These are phyloP conservation scores for Solanum medicagineum DNA, from an alignment of 257 asterid species.

Conservation along the genomic window DNA sequence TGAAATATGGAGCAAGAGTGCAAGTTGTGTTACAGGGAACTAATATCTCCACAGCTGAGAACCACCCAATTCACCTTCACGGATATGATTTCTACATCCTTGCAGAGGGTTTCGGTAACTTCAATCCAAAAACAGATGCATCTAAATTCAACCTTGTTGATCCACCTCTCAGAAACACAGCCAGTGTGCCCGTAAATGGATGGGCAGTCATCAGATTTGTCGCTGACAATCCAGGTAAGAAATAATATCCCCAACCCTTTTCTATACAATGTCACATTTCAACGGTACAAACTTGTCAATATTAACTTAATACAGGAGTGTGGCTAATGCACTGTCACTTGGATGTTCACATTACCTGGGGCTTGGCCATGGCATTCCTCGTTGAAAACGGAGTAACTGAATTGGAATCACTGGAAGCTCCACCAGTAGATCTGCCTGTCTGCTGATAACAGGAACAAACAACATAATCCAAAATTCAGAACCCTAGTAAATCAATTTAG, in stretches of 20 bases:
- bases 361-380: conserved; percentile 70
- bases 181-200: conserved; percentile 72
- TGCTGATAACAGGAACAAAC: conserved; percentile 14
- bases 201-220: conserved; percentile 94
- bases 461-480: not conserved
- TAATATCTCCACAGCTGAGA: conserved; percentile 64
- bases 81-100: conserved; percentile 77
- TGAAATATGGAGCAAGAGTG: conserved; percentile 66
- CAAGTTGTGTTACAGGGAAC: conserved; percentile 90
- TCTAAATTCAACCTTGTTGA: conserved; percentile 63
- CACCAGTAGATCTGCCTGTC: conserved; percentile 59
- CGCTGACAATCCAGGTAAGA: conserved; percentile 87
- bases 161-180: conserved; percentile 81
- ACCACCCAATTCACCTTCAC: conserved; percentile 91
- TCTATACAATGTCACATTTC: not conserved
- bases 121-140: conserved; percentile 44
- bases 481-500: not conserved
- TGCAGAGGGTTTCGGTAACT: conserved; percentile 85
- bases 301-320: conserved; percentile 30
- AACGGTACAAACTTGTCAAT: not conserved
- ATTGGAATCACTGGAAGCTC: conserved; percentile 38
- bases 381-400: conserved; percentile 66
- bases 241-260: not conserved
- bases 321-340: conserved; percentile 91
- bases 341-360: conserved; percentile 81